phyloP scores from a whole-genome alignment of 2,329 filamentous ascomycete genomes.

The Cytospora chrysosperma region DNA sequence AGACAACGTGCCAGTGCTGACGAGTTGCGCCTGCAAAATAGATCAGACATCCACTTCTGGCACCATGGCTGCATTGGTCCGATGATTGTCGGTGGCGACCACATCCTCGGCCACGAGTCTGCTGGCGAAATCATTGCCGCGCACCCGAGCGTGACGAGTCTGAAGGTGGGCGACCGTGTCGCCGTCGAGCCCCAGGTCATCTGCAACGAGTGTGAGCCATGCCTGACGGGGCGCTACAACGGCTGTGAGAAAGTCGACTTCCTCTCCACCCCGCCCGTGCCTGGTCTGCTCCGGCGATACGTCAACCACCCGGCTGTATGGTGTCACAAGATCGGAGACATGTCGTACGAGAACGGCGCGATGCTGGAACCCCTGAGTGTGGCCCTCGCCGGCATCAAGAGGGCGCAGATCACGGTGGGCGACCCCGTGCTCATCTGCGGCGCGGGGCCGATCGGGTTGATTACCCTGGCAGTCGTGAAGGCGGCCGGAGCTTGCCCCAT shows the following conservation, averaged over 20 bases:
- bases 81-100: slow-evolving; percentile 86
- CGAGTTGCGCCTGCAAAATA: slow-evolving; percentile 34
- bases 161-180: slow-evolving; percentile 85
- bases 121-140: slow-evolving; percentile 80
- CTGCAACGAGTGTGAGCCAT: slow-evolving; percentile 87
- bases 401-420: slow-evolving; percentile 76
- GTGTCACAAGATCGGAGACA: slow-evolving; percentile 94
- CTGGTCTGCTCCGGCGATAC: slow-evolving; percentile 84
- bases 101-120: slow-evolving; percentile 93
- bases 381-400: slow-evolving; percentile 82
- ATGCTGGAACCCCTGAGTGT: slow-evolving; percentile 89
- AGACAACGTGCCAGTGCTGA: slow-evolving; percentile 4
- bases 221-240: slow-evolving; percentile 90
- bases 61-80: slow-evolving; percentile 91
- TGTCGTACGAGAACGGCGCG: slow-evolving; percentile 89
- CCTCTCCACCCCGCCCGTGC: slow-evolving; percentile 85
- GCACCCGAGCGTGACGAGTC: slow-evolving; percentile 72
- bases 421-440: slow-evolving; percentile 89
- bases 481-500: slow-evolving; percentile 89
- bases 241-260: slow-evolving; percentile 85
- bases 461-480: slow-evolving; percentile 78
- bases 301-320: slow-evolving; percentile 92
- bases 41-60: slow-evolving; percentile 97
- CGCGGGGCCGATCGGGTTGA: slow-evolving; percentile 89
- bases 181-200: slow-evolving; percentile 94